These are phyloP conservation scores for Ulota crispa DNA, from an alignment of 225 moss, liverwort and hornwort species.

Conservation along the genomic window DNA sequence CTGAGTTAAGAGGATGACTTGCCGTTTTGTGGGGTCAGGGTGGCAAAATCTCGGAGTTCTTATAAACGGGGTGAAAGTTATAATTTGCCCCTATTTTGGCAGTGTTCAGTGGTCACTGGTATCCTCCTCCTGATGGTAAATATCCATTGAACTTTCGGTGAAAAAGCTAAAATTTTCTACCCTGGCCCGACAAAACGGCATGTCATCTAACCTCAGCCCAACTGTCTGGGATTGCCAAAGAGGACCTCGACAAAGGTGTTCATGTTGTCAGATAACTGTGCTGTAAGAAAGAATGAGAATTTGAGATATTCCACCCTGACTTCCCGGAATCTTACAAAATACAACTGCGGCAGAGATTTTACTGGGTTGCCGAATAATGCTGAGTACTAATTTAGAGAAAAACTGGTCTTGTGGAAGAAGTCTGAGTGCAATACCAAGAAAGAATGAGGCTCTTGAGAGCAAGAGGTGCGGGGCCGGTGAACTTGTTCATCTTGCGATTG, in stretches of 20 bases:
- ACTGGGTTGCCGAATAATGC: neutral
- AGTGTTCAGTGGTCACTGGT: too few species aligned
- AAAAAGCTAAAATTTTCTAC: too few species aligned
- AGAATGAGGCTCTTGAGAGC: conserved; percentile 52
- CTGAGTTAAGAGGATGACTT: neutral
- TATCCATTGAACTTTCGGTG: too few species aligned
- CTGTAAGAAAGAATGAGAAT: neutral
- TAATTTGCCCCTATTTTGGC: too few species aligned
- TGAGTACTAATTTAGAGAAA: neutral
- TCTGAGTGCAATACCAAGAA: conserved; percentile 40
- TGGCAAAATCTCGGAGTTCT: too few species aligned
- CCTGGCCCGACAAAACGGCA: too few species aligned
- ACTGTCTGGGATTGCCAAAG: neutral
- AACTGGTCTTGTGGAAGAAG: neutral
- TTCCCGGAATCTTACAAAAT: neutral
- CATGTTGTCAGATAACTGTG: neutral
- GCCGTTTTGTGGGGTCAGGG: too few species aligned
- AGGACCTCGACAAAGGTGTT: neutral
- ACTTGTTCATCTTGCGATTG: conserved; percentile 40
- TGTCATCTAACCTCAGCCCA: too few species aligned
- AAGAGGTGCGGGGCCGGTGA: conserved; percentile 35
- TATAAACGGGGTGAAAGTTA: too few species aligned
- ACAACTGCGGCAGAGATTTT: neutral
- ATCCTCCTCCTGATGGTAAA: too few species aligned
- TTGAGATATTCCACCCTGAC: neutral